Evolutionary conservation across 805 yeast genomes (phyloP).

Genomic region (Yarrowia bubula): DNA sequence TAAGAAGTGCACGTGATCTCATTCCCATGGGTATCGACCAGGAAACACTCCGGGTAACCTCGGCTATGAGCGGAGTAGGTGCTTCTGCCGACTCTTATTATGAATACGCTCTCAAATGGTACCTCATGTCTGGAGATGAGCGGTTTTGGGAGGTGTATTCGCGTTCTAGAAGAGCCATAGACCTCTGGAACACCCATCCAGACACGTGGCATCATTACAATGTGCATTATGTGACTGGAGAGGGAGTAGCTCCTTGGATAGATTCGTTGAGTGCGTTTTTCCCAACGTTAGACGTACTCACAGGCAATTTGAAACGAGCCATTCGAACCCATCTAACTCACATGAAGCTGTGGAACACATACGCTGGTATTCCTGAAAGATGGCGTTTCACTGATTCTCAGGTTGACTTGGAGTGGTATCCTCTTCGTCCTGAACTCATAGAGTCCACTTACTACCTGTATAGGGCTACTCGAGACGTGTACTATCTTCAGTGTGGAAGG

Average conservation of each 20-base stretch:
- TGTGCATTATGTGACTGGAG: constrained; percentile 55
- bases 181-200: constrained; percentile 30
- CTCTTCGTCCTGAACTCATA: constrained; percentile 85
- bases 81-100: constrained; percentile 90
- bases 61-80: constrained; percentile 73
- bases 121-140: constrained; percentile 67
- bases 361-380: constrained; percentile 82
- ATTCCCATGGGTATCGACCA: constrained; percentile 79
- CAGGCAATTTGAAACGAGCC: constrained; percentile 72
- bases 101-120: constrained; percentile 79
- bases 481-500: constrained; percentile 74
- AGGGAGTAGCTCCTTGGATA: constrained; percentile 61
- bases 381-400: constrained; percentile 52
- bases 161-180: constrained; percentile 13
- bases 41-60: constrained; percentile 52
- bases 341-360: constrained; percentile 75
- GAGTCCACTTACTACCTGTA: constrained; percentile 85
- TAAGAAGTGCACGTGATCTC: constrained; percentile 59
- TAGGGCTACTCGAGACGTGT: constrained; percentile 81
- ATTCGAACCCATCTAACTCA: constrained; percentile 57
- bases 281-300: constrained; percentile 78
- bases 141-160: constrained; percentile 56
- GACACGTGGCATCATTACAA: constrained; percentile 59
- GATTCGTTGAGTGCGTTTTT: constrained; percentile 86
- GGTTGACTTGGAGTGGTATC: constrained; percentile 80